Evolutionary conservation across 129 eudicot species (phyloP).

Genomic region (Erigeron canadensis): DNA sequence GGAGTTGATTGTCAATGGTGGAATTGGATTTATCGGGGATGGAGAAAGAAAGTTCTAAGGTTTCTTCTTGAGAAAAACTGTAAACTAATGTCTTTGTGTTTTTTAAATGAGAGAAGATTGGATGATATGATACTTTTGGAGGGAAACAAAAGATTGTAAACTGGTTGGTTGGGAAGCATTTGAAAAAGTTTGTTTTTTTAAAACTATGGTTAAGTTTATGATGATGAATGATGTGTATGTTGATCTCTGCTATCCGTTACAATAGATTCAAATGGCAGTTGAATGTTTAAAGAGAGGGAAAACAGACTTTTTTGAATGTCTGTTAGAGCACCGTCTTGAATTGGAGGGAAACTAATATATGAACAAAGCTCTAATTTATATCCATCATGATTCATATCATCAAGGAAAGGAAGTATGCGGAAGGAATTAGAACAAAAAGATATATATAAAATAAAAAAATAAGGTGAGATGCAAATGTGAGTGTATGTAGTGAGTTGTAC

Average conservation of each 20-base stretch:
- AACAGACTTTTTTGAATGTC: conserved; percentile 18
- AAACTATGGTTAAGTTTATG: conserved; percentile 29
- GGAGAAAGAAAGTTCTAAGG: conserved; percentile 13
- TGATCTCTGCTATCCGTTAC: conserved; percentile 35
- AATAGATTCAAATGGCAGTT: conserved; percentile 53
- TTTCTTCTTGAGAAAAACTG: conserved; percentile 22
- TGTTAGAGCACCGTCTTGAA: conserved; percentile 2
- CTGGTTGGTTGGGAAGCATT: conserved; percentile 19
- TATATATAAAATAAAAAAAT: too few species aligned
- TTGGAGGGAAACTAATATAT: conserved; percentile 33
- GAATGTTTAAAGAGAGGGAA: conserved; percentile 27
- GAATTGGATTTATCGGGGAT: conserved; percentile 2
- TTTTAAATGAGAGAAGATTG: conserved; percentile 19
- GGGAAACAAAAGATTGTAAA: conserved; percentile 16
- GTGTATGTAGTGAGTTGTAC: too few species aligned
- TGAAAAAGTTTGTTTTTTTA: conserved; percentile 9
- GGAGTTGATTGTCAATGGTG: conserved; percentile 11
- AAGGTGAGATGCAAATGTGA: too few species aligned
- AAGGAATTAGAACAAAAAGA: too few species aligned
- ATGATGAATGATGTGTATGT: conserved; percentile 16
- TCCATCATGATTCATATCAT: background rate
- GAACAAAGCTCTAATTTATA: background rate
- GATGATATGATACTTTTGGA: conserved; percentile 26
- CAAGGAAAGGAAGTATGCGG: too few species aligned
- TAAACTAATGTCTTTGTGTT: conserved; percentile 25